Conservation (phyloP, 1,284 basidiomycete species). For the Boletellus deceptivus region DNA sequence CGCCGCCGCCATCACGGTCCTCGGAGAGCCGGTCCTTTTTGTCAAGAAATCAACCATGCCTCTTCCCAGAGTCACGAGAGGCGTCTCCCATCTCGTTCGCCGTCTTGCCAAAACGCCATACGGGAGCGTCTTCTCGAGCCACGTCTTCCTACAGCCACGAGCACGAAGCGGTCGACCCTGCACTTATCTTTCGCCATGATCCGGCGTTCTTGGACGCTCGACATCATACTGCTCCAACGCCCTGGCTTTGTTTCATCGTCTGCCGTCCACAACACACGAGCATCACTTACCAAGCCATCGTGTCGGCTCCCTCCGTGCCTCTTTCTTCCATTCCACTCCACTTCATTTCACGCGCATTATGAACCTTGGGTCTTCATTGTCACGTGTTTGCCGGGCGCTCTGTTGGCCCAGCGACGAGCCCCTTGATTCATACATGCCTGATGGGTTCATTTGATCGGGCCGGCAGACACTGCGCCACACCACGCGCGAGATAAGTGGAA, state of each 20-base stretch:
- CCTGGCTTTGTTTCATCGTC: too few relatives aligned
- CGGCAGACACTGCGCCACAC: background rate
- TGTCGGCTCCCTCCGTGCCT: background rate
- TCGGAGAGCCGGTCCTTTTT: background rate
- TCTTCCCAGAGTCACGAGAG: too few relatives aligned
- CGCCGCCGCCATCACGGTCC: background rate
- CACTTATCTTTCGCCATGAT: too few relatives aligned
- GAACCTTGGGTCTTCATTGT: slow-evolving; percentile 4
- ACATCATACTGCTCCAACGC: too few relatives aligned
- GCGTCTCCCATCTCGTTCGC: too few relatives aligned
- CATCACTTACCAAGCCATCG: background rate
- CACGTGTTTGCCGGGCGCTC: background rate
- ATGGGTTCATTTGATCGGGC: slow-evolving; percentile 1
- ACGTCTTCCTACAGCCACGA: too few relatives aligned
- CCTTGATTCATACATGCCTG: background rate
- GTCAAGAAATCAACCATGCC: too few relatives aligned
- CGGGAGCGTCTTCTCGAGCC: too few relatives aligned
- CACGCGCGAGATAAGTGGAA: background rate
- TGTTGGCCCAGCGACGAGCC: background rate
- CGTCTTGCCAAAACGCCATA: too few relatives aligned
- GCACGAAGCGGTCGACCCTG: too few relatives aligned
- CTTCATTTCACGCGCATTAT: slow-evolving; percentile 6
- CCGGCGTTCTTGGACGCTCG: too few relatives aligned
- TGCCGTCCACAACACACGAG: background rate
- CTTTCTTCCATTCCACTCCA: slow-evolving; percentile 5